Percentiles rank a stretch among this genome's conserved stretches.
Conservation (phyloP, 192 early-diverging fungal genomes). For the Kappamyces sp. region DNA sequence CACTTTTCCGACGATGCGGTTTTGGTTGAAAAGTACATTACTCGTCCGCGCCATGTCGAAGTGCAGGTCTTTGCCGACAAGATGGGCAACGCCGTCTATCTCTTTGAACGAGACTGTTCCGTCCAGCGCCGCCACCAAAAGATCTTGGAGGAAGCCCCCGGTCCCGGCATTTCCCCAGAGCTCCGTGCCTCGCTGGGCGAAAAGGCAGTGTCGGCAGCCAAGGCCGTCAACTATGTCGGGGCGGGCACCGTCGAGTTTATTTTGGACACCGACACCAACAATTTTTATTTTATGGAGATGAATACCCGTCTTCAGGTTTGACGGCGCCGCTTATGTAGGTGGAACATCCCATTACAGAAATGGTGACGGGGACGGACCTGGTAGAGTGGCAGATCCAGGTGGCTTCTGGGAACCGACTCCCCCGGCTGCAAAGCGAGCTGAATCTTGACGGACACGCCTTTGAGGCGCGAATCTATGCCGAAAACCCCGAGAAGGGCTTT, state of each 20-base stretch:
- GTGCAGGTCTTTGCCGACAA: constrained; percentile 94
- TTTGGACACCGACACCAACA: constrained; percentile 76
- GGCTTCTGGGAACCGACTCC: constrained; percentile 83
- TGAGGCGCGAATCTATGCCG: constrained; percentile 96
- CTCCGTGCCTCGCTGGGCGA: constrained; percentile 66
- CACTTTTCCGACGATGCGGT: constrained; percentile 88
- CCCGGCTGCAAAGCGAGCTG: constrained; percentile 65
- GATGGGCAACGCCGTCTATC: constrained; percentile 79
- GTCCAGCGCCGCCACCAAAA: constrained; percentile 96
- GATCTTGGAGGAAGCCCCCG: constrained; percentile 93
- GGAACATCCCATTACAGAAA: constrained; percentile 96
- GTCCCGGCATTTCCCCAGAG: constrained; percentile 71
- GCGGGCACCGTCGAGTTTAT: constrained; percentile 98
- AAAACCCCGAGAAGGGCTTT: constrained; percentile 87
- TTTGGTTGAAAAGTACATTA: constrained; percentile 88
- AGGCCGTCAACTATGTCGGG: constrained; percentile 87
- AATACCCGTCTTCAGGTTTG: constrained; percentile 76
- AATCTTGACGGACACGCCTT: constrained; percentile 82
- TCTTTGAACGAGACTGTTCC: constrained; percentile 94
- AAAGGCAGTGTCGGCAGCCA: constrained; percentile 89
- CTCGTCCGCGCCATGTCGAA: constrained; percentile 85
- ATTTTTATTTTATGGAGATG: constrained; percentile 99
- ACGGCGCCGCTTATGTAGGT: constrained; percentile 33
- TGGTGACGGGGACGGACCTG: constrained; percentile 88
- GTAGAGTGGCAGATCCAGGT: constrained; percentile 92